A percentile compares a stretch with the other conserved stretches of the same genome.
These are phyloP conservation scores for Musa schizocarpa DNA, from an alignment of 176 grass and related monocot genomes.

Conservation along the genomic window DNA sequence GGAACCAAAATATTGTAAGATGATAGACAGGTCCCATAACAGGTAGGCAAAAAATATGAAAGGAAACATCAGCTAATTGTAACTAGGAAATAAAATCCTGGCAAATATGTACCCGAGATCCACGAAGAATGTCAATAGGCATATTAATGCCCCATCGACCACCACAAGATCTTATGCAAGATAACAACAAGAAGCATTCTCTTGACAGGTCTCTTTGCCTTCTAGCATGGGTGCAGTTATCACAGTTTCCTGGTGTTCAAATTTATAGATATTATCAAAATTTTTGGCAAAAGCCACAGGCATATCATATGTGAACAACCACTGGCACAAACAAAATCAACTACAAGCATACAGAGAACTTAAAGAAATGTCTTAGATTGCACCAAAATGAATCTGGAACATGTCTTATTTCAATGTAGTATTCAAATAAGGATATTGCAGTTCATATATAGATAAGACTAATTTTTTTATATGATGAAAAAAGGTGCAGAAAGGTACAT, in stretches of 20 bases:
- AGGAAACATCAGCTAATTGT: background rate
- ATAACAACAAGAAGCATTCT: conserved; percentile 80
- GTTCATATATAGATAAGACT: background rate
- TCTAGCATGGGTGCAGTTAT: conserved; percentile 60
- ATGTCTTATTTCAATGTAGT: background rate
- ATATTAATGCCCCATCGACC: conserved; percentile 81
- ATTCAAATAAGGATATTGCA: background rate
- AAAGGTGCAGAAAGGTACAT: conserved; percentile 23
- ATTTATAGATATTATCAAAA: conserved; percentile 13
- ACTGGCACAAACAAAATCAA: background rate
- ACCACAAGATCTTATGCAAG: conserved; percentile 81
- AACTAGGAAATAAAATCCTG: background rate
- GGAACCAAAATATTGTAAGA: too few relatives aligned
- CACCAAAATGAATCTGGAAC: background rate
- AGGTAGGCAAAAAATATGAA: background rate
- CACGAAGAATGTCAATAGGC: conserved; percentile 84
- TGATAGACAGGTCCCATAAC: background rate
- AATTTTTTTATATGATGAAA: background rate
- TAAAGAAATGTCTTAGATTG: background rate
- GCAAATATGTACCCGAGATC: conserved; percentile 57
- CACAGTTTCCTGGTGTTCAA: conserved; percentile 67
- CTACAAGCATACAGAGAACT: background rate
- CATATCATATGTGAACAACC: background rate
- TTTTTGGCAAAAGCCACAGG: background rate
- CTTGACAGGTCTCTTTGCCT: conserved; percentile 72